phyloP scores from a whole-genome alignment of 176 grass and related monocot genomes.

The Guadua angustifolia region DNA sequence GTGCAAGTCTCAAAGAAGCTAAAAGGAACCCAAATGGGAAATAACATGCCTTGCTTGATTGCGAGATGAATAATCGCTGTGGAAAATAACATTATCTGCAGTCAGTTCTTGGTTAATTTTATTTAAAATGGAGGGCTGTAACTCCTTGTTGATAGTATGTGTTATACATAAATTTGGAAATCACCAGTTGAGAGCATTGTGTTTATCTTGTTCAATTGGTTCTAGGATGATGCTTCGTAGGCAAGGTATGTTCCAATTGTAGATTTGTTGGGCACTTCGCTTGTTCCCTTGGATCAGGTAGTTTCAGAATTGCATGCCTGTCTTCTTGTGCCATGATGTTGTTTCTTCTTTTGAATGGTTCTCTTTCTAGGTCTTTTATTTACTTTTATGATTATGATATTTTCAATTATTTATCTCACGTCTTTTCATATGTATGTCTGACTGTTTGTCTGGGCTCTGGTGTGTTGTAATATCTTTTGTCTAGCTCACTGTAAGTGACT shows the following conservation, averaged over 20 bases:
- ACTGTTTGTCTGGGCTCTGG: neutral
- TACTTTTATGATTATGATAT: neutral
- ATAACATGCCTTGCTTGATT: constrained; percentile 1
- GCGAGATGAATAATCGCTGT: neutral
- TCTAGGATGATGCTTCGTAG: neutral
- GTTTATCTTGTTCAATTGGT: neutral
- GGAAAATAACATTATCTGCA: neutral
- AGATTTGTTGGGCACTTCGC: neutral
- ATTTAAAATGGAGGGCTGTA: neutral
- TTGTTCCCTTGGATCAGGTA: constrained; percentile 5
- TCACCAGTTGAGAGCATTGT: neutral
- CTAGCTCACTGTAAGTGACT: neutral
- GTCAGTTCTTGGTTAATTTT: neutral
- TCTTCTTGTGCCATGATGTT: constrained; percentile 15
- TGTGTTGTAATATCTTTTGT: neutral
- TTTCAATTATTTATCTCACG: neutral
- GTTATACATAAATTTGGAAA: constrained; percentile 30
- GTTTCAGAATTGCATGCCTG: constrained; percentile 15
- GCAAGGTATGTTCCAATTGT: constrained; percentile 22
- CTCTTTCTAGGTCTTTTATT: constrained; percentile 17
- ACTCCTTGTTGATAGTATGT: neutral
- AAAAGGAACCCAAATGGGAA: neutral
- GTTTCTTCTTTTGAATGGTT: neutral
- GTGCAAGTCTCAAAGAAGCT: neutral
- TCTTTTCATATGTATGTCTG: neutral